Base-by-base conservation (phyloP, 768 basidiomycete species). In the Lactarius pseudohatsudake region DNA sequence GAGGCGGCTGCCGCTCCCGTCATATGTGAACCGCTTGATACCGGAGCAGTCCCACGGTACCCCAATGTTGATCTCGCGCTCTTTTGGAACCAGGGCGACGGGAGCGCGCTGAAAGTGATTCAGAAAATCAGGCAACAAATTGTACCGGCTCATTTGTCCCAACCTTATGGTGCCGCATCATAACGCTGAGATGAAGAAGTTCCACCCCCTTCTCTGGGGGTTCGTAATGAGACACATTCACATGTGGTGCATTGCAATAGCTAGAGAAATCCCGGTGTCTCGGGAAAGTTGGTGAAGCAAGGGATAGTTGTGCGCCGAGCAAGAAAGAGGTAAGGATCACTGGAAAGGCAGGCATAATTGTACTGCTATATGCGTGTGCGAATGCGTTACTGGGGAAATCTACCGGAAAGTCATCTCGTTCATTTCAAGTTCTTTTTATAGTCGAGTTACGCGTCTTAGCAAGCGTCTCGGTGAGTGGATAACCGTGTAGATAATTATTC, bases 201-300 rank as follows among this genome's bases (percentile, higher is more conserved):
- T 50, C 47, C 22, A 8, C 47, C 22, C 47, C 47, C 22, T 50
- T 11, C 47, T 63, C n/a, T 79, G 80, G 6, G 78, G 80, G 45
- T 70, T 45, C 7, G 81, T 83, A 18, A 77, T 76, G 59, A 55
- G 71, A 72, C 3, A 72, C 69, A 62, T 78, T 80, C 64, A 81
- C 79, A 59, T 80, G 82, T 0, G 81, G 80, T 0, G 82, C 82
- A 57, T 83, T 83, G 72, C 82, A 83, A 65, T 83, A 83, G 59
- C 81, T 81, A 74, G 81, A 82, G 13, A 79, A 81, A 73, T 81
- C 77, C 81, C 80, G 81, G 0, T 80, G 77, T 10, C 75, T 67
- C 59, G 67, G 26, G 1, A 64, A 61, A 16, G 81, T 28, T 3
- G 45, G 22, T 28, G 40, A n/a, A 43, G 64, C 34, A n/a, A 65